Conservation (phyloP, 2,329 filamentous ascomycete species). For the Diaporthe citrichinensis region DNA sequence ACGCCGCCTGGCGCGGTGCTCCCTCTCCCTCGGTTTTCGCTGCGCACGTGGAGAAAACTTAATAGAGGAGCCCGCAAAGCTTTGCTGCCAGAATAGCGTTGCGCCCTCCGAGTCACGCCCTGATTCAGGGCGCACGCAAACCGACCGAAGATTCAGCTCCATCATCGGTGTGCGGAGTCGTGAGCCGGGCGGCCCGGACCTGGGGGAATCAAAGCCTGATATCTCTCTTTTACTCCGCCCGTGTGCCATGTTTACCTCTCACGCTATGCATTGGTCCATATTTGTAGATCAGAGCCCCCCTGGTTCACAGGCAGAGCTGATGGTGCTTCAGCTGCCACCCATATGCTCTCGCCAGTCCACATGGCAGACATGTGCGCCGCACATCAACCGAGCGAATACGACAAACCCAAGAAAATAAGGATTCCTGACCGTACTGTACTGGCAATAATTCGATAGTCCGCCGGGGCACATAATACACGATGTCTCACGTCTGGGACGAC, state of each 20-base stretch:
- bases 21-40: neutral
- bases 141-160: constrained; percentile 11
- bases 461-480: neutral
- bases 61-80: neutral
- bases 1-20: neutral
- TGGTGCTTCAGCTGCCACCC: neutral
- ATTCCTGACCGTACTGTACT: neutral
- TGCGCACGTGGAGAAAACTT: constrained; percentile 24
- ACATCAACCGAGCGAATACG: constrained; percentile 13
- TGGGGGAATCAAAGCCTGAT: neutral
- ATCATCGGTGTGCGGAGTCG: constrained; percentile 13
- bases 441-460: neutral
- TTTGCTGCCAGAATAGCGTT: constrained; percentile 5
- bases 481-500: constrained; percentile 19
- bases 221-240: neutral
- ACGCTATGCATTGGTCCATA: neutral
- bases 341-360: neutral
- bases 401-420: neutral
- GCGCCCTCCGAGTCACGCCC: constrained; percentile 25
- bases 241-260: neutral
- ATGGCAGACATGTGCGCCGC: constrained; percentile 22
- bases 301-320: neutral
- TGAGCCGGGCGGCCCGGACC: neutral
- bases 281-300: constrained; percentile 16
- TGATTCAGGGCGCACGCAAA: constrained; percentile 14